Evolutionary conservation across 352 stramenopile species (phyloP), one percentile per base, ranked within the genome.

Genomic region (Phytophthora hibernalis): DNA sequence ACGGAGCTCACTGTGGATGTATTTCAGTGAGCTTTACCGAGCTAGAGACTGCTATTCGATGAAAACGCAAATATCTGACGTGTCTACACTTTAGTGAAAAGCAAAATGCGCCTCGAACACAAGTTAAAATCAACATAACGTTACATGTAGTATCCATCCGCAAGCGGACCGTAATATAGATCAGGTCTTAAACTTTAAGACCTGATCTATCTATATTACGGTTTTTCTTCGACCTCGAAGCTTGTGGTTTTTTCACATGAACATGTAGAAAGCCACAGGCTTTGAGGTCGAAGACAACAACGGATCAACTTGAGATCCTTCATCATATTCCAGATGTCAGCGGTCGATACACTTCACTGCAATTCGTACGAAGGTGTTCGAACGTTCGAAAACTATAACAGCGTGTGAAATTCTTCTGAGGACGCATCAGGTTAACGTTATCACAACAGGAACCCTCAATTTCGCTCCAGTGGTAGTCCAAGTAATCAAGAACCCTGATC

Each of bases 401-500:
- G 2, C 33, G 11, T 6, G 3, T 40, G 33, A 40, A 40, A n/a
- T 40, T 40, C 12, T 40, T 40, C 33, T 40, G 33, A n/a, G n/a
- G n/a, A n/a, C 33, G 33, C 15, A 13, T 40, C 9, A 57, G 24
- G 3, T 48, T n/a, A n/a, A n/a, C n/a, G n/a, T n/a, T 22, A n/a
- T 51, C 38, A 22, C 53, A 60, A 18, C 38, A 44, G 15, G 33
- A 44, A 21, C 13, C 21, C 5, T 49, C 9, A 8, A 59, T 50
- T 16, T 37, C 20, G 37, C 45, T 42, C 52, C 52, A 59, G 38
- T 59, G 52, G 5, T 35, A 5, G 18, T 59, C 35, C 20, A 59
- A 9, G 18, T 28, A 59, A 18, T 59, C 52, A 1, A 40, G n/a
- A 15, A 37, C 28, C 24, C 38, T 35, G 10, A 42, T 50, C 15